Conservation (phyloP, 1,284 basidiomycete genomes). For the Caloboletus firmus region DNA sequence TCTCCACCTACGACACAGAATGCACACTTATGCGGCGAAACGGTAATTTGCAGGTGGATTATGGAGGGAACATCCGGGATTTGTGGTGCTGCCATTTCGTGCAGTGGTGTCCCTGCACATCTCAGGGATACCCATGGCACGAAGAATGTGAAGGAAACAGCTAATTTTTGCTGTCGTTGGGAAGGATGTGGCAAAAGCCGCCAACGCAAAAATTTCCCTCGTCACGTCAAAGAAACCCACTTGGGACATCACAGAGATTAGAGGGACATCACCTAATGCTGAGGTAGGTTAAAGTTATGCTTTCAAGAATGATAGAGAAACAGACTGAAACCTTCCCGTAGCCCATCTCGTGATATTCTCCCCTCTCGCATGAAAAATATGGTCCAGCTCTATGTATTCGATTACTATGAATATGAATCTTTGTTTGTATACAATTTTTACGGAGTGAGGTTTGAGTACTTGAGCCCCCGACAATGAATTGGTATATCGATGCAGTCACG, state of each 20-base stretch:
- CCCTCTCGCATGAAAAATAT: not conserved
- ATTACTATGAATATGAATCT: not conserved
- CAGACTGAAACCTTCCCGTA: not conserved
- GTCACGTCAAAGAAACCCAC: slow-evolving; percentile 8
- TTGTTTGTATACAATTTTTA: not conserved
- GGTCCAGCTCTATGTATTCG: not conserved
- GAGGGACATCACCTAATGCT: not conserved
- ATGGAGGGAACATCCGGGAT: fast-evolving
- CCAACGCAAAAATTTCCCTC: slow-evolving; percentile 2
- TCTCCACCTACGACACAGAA: not conserved
- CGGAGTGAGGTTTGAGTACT: no score
- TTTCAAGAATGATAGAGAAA: not conserved
- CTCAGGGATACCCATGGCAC: not conserved
- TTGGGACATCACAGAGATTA: slow-evolving; percentile 4
- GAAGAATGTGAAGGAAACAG: fast-evolving
- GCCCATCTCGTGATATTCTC: not conserved
- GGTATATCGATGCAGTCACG: not conserved
- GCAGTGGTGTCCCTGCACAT: not conserved
- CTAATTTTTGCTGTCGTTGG: slow-evolving; percentile 5
- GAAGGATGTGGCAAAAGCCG: not conserved
- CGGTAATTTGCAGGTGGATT: not conserved
- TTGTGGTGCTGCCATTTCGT: not conserved
- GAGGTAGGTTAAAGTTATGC: not conserved
- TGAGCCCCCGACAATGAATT: no score
- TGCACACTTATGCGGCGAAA: slow-evolving; percentile 1